Conservation (phyloP, 2,329 filamentous ascomycete genomes). For the Onygenales sp. region DNA sequence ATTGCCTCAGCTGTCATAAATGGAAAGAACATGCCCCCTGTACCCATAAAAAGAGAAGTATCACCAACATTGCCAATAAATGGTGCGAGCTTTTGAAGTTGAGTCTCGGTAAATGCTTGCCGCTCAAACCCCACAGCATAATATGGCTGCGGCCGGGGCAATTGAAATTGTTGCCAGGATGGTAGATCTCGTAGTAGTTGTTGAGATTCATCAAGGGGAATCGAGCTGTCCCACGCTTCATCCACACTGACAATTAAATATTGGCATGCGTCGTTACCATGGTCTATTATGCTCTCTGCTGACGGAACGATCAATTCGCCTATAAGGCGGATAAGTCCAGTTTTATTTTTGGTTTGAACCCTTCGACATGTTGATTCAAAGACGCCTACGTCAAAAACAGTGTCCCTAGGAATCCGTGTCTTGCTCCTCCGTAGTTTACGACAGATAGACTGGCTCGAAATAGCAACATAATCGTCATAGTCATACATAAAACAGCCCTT, state of each 20-base stretch:
- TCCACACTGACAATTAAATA: background rate
- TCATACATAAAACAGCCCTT: background rate
- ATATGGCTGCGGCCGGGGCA: conserved; percentile 25
- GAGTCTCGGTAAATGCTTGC: conserved; percentile 23
- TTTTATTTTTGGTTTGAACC: background rate
- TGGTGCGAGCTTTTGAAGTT: conserved; percentile 11
- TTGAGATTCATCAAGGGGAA: background rate
- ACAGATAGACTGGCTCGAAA: too few relatives aligned
- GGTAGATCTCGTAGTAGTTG: background rate
- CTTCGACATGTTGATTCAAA: background rate
- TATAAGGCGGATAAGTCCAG: background rate
- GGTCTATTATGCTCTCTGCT: background rate
- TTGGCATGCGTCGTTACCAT: background rate
- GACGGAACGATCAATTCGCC: background rate
- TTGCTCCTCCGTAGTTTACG: background rate
- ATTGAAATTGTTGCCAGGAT: background rate
- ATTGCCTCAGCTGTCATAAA: conserved; percentile 18
- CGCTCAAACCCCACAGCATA: conserved; percentile 25
- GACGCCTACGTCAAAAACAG: background rate
- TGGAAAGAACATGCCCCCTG: conserved; percentile 16
- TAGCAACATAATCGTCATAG: too few relatives aligned
- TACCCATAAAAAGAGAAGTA: background rate
- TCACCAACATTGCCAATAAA: conserved; percentile 8
- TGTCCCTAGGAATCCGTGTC: background rate
- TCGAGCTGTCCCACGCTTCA: background rate